Base-by-base conservation (phyloP, 2,329 filamentous ascomycete species). In the Fusarium musae region DNA sequence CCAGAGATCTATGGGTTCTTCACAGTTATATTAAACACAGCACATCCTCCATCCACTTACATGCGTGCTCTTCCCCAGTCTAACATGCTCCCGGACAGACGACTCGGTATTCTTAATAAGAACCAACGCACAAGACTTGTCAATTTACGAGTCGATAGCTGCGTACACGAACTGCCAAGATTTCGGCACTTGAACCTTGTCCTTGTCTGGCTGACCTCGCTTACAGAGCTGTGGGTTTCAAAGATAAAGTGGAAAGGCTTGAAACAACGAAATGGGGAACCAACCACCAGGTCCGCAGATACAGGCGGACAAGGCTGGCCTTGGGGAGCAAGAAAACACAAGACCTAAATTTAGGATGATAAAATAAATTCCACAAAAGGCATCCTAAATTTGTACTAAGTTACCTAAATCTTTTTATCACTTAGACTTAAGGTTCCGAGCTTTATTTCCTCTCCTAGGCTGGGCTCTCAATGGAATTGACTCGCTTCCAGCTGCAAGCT, bases 211-310 rank as follows among this genome's bases (percentile, higher is more conserved):
- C 37, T 44, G 59, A 46, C 54, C 67, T 73, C 71, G 71, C 71
- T 73, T 73, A 72, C 62, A 74, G 66, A 59, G 30, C 42, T 37
- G 70, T 40, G 70, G 54, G 70, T 72, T 74, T 74, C 71, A 69
- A 60, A 62, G 58, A 43, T 50, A 49, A 37, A 59, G 39, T 32
- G 28, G 37, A 61, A 57, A 59, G 47, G 53, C 58, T 68, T 73
- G 71, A 73, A 73, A 73, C 70, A 73, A 59, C 42, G 42, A 52
- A 40, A 73, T 64, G 40, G 63, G 59, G 58, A 71, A 60, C 58
- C 66, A 43, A 61, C 60, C 56, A 70, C 65, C 46, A 44, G 63
- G 64, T 54, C 61, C 49, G 59, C 28, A 59, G 53, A 65, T 19
- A 47, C 42, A 65, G 36, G 32, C 19, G 56, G 40, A 37, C 36